phyloP scores from a whole-genome alignment of 345 rosid species.

The sweet orange (Citrus sinensis) region DVS_A1.0 CM039166.1:18131001-18131500 shows the following conservation, averaged over 20 bases:
- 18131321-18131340: constrained; percentile 67
- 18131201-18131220: constrained; percentile 68
- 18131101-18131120: constrained; percentile 41
- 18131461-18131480: constrained; percentile 53
- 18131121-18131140: constrained; percentile 68
- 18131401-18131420: constrained; percentile 70
- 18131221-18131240: constrained; percentile 66
- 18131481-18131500: constrained; percentile 79
- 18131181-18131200: constrained; percentile 48
- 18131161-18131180: constrained; percentile 53
- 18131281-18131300: constrained; percentile 61
- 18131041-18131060: constrained; percentile 58
- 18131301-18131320: constrained; percentile 75
- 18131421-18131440: constrained; percentile 85
- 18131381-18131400: constrained; percentile 75
- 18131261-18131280: constrained; percentile 74
- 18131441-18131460: constrained; percentile 55
- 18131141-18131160: constrained; percentile 65
- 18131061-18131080: constrained; percentile 73
- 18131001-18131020: constrained; percentile 66
- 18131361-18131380: constrained; percentile 72
- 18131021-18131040: constrained; percentile 68
- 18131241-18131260: constrained; percentile 51
- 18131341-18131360: constrained; percentile 60
- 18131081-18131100: constrained; percentile 71